Evolutionary conservation across 2,329 filamentous ascomycete genomes (phyloP).

Genomic region (Fusarium pseudocircinatum): DNA sequence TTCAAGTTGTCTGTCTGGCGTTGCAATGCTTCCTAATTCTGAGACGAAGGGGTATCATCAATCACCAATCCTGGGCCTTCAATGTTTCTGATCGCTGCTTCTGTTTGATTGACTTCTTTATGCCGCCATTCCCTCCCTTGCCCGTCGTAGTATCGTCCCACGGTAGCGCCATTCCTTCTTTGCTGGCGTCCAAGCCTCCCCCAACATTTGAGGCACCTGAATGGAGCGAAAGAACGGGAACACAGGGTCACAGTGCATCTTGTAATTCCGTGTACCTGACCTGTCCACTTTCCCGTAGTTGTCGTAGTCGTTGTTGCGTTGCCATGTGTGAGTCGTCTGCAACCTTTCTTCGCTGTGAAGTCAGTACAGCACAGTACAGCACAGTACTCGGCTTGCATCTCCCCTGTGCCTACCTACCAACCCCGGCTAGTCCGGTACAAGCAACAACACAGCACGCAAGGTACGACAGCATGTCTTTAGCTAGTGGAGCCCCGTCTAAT

Average conservation of each 20-base stretch:
- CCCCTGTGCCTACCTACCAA: slow-evolving; percentile 5
- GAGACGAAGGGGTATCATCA: slow-evolving; percentile 35
- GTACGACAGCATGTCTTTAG: slow-evolving; percentile 25
- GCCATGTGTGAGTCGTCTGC: background rate
- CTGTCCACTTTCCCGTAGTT: slow-evolving; percentile 9
- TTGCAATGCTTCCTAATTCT: slow-evolving; percentile 34
- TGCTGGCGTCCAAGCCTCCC: slow-evolving; percentile 26
- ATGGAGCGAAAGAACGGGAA: background rate
- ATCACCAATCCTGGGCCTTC: slow-evolving; percentile 23
- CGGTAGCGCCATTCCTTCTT: slow-evolving; percentile 40
- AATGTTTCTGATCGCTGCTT: slow-evolving; percentile 34
- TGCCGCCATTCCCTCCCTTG: slow-evolving; percentile 31
- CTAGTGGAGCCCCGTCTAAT: slow-evolving; percentile 3
- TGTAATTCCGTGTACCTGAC: background rate
- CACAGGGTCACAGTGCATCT: slow-evolving; percentile 29
- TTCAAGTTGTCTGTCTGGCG: slow-evolving; percentile 14
- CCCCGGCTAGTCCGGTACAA: slow-evolving; percentile 31
- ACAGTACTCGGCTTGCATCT: slow-evolving; percentile 12
- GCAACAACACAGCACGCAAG: slow-evolving; percentile 29
- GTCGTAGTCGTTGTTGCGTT: slow-evolving; percentile 15
- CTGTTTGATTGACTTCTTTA: slow-evolving; percentile 36
- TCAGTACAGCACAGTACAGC: background rate
- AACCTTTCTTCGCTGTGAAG: slow-evolving; percentile 1
- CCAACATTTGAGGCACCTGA: slow-evolving; percentile 18
- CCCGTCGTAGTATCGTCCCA: slow-evolving; percentile 39